Evolutionary conservation across 352 stramenopile genomes (phyloP).

Genomic region (Phytophthora sp.): DNA sequence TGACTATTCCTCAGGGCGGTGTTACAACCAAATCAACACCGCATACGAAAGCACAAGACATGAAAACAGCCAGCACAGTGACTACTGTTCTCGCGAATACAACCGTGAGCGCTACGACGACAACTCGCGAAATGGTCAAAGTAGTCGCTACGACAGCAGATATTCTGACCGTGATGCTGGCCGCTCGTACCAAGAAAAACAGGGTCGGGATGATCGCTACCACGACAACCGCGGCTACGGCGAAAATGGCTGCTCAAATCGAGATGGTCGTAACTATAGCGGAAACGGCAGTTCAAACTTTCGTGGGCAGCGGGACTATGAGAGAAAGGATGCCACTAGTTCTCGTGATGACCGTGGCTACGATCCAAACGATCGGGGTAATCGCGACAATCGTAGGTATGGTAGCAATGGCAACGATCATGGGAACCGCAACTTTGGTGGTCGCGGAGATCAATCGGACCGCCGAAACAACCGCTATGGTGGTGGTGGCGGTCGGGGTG

Average conservation of each 20-base stretch:
- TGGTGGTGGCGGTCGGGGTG: background rate
- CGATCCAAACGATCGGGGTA: no score
- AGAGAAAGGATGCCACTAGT: background rate
- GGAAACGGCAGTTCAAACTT: background rate
- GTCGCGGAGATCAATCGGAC: background rate
- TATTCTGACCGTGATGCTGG: background rate
- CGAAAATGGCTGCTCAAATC: background rate
- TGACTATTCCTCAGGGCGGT: no score
- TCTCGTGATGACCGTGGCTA: background rate
- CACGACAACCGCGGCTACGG: background rate
- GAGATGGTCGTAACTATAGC: background rate
- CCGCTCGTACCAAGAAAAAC: background rate
- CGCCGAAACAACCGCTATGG: conserved; percentile 2
- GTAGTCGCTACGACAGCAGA: background rate
- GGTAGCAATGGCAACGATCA: background rate
- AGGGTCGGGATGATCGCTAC: background rate
- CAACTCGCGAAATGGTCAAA: background rate
- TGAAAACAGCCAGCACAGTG: background rate
- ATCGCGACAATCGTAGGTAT: background rate
- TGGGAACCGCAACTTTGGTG: background rate
- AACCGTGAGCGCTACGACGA: background rate
- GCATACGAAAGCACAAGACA: background rate
- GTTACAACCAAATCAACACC: no score
- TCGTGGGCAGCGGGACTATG: background rate
- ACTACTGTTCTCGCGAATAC: background rate